Evolutionary conservation across 768 basidiomycete genomes (phyloP), one percentile per base, ranked within the genome.

Genomic region (Lentinula boryana): DNA sequence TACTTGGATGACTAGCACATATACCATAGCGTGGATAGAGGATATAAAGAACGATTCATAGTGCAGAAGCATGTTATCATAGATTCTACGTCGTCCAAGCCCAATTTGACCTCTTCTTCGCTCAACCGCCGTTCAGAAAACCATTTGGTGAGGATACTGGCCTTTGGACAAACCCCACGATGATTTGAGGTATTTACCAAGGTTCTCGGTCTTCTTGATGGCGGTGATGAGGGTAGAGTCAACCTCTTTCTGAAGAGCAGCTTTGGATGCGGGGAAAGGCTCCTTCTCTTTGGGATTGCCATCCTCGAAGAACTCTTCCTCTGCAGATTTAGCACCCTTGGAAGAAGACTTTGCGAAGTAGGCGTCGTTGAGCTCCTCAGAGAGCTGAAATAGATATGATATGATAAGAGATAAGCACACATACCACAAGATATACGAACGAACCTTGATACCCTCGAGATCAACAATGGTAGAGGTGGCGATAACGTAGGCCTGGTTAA

Each of bases 401-500:
- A 46, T 49, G 52, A 59, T 18, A 33, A 62, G 48, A 33, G 21
- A 56, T 27, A 41, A 41, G 23, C 15, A 16, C 27, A 21, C 4
- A 43, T 23, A n/a, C 1, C 18, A 8, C 12, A 64, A 3, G 50
- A 49, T 51, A 38, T 60, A 58, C 63, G 49, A 56, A 31, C 84
- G 64, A 68, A 93, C 94, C 80, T 84, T 84, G 73, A 91, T 78
- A 61, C 78, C 82, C 31, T 78, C 82, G 61, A 98, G 74, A 65
- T 96, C 91, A 67, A 98, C 76, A 78, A 88, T 93, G 67, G 97
- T 98, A 60, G 95, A 95, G 62, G 97, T 99, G 61, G 96, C 93
- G 70, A 99, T 98, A 64, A 95, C 94, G 74, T 99, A 99, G 59
- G 97, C 94, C 81, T 98, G 96, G 82, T 95, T 96, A 63, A 99